phyloP scores from a whole-genome alignment of 1,139 yeast species.

The Candida sp. region DNA sequence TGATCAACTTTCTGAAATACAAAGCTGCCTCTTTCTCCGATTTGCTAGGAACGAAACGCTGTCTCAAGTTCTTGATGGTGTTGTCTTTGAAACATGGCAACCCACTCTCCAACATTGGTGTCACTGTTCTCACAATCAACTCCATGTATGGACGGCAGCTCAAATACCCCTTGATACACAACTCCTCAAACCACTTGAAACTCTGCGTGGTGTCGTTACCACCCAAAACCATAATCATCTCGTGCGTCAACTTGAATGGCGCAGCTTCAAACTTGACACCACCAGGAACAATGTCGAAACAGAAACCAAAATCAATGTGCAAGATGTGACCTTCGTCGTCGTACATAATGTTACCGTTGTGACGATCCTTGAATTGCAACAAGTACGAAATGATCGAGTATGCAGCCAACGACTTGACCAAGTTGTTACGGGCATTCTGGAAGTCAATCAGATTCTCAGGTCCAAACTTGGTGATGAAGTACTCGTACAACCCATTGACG shows the following conservation, averaged over 20 bases:
- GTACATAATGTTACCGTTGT: slow-evolving; percentile 99
- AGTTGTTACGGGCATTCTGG: slow-evolving; percentile 90
- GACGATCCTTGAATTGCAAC: slow-evolving; percentile 96
- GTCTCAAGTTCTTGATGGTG: slow-evolving; percentile 77
- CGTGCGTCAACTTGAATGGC: slow-evolving; percentile 95
- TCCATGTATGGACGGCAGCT: slow-evolving; percentile 93
- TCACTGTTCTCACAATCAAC: slow-evolving; percentile 81
- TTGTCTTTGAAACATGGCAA: slow-evolving; percentile 93
- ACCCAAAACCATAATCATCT: slow-evolving; percentile 96
- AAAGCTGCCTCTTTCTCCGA: slow-evolving; percentile 86
- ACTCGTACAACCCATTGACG: slow-evolving; percentile 94
- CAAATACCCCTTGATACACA: slow-evolving; percentile 91
- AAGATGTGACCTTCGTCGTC: slow-evolving; percentile 94
- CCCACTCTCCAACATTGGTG: slow-evolving; percentile 95
- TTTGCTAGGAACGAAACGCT: slow-evolving; percentile 81
- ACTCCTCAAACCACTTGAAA: slow-evolving; percentile 92
- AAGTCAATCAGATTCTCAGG: slow-evolving; percentile 90
- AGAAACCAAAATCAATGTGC: slow-evolving; percentile 98
- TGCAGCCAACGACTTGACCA: slow-evolving; percentile 94
- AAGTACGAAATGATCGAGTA: slow-evolving; percentile 93
- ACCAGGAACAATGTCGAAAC: slow-evolving; percentile 99
- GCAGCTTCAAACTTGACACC: slow-evolving; percentile 98
- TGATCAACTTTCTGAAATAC: slow-evolving; percentile 75
- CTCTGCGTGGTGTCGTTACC: slow-evolving; percentile 88
- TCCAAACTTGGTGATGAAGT: slow-evolving; percentile 91